These are phyloP conservation scores for Allium sativum DNA, from an alignment of 106 monocot genomes.

Conservation along the genomic window DNA sequence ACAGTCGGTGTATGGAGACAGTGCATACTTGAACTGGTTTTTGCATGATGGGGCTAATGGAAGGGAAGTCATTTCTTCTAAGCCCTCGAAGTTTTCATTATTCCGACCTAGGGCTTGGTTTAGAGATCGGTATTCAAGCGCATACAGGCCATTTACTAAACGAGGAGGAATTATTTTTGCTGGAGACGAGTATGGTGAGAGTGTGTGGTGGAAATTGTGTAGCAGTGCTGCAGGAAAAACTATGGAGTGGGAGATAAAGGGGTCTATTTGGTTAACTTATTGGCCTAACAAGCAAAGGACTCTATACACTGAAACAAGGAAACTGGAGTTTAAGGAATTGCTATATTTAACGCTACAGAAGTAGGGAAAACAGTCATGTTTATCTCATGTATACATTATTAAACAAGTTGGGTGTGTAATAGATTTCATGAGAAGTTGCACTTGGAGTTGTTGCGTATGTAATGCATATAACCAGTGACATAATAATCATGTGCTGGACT, in stretches of 20 bases:
- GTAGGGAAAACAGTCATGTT: not conserved
- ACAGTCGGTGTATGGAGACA: slow-evolving; percentile 47
- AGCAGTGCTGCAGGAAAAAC: slow-evolving; percentile 22
- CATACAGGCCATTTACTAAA: slow-evolving; percentile 73
- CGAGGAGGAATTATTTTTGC: slow-evolving; percentile 77
- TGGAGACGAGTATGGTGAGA: slow-evolving; percentile 79
- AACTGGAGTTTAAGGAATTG: slow-evolving; percentile 53
- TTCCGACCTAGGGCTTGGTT: slow-evolving; percentile 62
- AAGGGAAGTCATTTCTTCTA: slow-evolving; percentile 55
- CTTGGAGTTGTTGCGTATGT: not conserved
- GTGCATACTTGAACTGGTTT: slow-evolving; percentile 57
- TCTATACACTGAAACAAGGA: slow-evolving; percentile 54
- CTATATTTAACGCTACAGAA: slow-evolving; percentile 12
- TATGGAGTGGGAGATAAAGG: slow-evolving; percentile 72
- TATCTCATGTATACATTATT: not conserved
- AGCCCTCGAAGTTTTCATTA: slow-evolving; percentile 54
- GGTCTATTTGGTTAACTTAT: slow-evolving; percentile 63
- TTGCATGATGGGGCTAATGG: slow-evolving; percentile 61
- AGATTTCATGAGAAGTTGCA: not conserved
- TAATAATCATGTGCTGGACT: not conserved
- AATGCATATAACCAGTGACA: not conserved
- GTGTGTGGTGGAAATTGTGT: slow-evolving; percentile 59
- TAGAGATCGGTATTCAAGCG: slow-evolving; percentile 52
- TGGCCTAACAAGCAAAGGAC: slow-evolving; percentile 73
- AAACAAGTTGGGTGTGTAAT: not conserved